Evolutionary conservation across 2,329 filamentous ascomycete genomes (phyloP), one percentile per base, ranked within the genome.

Genomic region (Penicillium sp.): DNA sequence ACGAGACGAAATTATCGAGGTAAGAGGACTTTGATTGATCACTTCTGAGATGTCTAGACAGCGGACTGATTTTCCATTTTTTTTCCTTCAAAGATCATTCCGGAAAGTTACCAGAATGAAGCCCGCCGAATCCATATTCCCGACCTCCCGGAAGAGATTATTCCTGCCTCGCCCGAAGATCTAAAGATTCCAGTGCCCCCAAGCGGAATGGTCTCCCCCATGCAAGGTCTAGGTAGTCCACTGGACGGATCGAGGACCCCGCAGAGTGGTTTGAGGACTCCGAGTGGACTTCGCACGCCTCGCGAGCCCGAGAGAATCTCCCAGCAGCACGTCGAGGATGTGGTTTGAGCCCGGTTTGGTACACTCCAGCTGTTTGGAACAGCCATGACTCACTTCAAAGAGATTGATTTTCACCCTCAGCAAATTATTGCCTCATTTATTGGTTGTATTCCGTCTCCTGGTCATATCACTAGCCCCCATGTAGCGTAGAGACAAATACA

Each of bases 71-170:
- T 18, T 18, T 18, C n/a, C n/a, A n/a, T n/a, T n/a, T n/a, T n/a
- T n/a, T n/a, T n/a, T 43, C 18, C 3, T 27, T 43, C n/a, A 51
- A 38, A 27, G 82, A 96, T 98, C 65, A 94, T 97, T 50, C 94
- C 93, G 3, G 90, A 91, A 13, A 91, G 89, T 29, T 98, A 98
- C 71, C 93, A 96, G 73, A 98, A 98, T 65, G 86, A 93, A 68
- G 88, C 91, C 18, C 93, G 88, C 67, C 84, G 90, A 49, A 90
- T 98, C 60, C 84, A 86, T 59, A 95, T 98, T 53, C 86, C 88
- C 3, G 76, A 75, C 48, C 74, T 87, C 6, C 79, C 80, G 3
- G 70, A 76, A 27, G 74, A 80, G 43, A 83, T 90, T 44, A 80
- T 94, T 11, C 86, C 88, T 2, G 80, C 80, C 43, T 90, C 86